Conservation (phyloP, 345 rosid genomes). For the Bruguiera sexangula region DNA sequence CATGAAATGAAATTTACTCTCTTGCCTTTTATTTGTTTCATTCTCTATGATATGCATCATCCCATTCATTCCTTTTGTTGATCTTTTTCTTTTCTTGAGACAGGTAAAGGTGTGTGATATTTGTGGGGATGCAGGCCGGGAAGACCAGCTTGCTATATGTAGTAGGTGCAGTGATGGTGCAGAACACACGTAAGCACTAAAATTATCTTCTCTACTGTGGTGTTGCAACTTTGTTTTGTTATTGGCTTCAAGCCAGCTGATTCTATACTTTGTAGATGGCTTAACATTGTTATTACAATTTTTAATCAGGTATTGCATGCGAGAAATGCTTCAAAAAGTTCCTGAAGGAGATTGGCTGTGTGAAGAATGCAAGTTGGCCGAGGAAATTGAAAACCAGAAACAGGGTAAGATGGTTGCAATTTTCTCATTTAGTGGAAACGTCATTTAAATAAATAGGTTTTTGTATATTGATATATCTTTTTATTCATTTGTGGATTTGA, state of each 20-base stretch:
- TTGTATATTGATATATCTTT: no score
- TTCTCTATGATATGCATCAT: no score
- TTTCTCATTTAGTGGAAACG: background rate
- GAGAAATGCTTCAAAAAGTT: conserved; percentile 10
- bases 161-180: conserved; percentile 90
- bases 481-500: conserved; percentile 20
- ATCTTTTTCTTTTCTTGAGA: conserved; percentile 16
- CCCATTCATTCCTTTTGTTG: no score
- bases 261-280: no score
- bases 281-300: no score
- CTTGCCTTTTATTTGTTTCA: no score
- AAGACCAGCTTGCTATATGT: conserved; percentile 84
- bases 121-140: conserved; percentile 95
- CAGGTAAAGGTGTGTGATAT: conserved; percentile 97
- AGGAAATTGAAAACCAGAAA: background rate
- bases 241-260: no score
- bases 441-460: background rate
- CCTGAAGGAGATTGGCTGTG: conserved; percentile 14
- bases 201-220: background rate
- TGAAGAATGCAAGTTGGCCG: conserved; percentile 4
- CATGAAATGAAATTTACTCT: no score
- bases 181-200: conserved; percentile 75
- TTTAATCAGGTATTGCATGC: conserved; percentile 11
- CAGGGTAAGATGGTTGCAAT: background rate
- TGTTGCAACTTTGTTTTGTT: background rate